These are phyloP conservation scores for Ambrosiella cleistominuta DNA, from an alignment of 2,329 filamentous ascomycete genomes.

Conservation along the genomic window DNA sequence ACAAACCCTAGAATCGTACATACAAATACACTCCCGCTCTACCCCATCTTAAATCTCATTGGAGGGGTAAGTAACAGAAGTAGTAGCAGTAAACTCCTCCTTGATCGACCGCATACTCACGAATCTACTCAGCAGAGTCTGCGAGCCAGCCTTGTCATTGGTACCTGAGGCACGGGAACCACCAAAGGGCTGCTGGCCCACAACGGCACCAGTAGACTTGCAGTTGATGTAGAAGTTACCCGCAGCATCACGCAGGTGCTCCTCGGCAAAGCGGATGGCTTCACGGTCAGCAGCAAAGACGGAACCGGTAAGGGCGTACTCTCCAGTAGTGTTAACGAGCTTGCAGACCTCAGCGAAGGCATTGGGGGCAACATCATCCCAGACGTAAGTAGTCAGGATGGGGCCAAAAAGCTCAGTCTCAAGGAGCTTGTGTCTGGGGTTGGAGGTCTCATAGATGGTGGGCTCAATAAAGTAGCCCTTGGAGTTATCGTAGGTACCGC, in stretches of 20 bases:
- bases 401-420: constrained; percentile 71
- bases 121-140: constrained; percentile 45
- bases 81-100: constrained; percentile 54
- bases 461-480: constrained; percentile 73
- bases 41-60: constrained; percentile 31
- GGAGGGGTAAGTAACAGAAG: constrained; percentile 50
- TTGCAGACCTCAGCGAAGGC: constrained; percentile 43
- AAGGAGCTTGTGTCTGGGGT: constrained; percentile 57
- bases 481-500: constrained; percentile 59
- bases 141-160: constrained; percentile 56
- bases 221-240: constrained; percentile 81
- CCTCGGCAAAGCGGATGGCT: constrained; percentile 50
- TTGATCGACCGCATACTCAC: constrained; percentile 51
- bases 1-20: not conserved
- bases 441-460: constrained; percentile 60
- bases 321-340: constrained; percentile 52
- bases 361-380: constrained; percentile 45
- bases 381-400: constrained; percentile 56
- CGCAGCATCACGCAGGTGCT: constrained; percentile 52
- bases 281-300: constrained; percentile 55
- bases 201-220: constrained; percentile 59
- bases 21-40: not conserved
- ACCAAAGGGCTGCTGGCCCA: constrained; percentile 57
- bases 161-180: constrained; percentile 51
- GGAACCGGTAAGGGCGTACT: constrained; percentile 63